phyloP scores from a whole-genome alignment of 345 rosid genomes.

The Physaria fendleri region DNA sequence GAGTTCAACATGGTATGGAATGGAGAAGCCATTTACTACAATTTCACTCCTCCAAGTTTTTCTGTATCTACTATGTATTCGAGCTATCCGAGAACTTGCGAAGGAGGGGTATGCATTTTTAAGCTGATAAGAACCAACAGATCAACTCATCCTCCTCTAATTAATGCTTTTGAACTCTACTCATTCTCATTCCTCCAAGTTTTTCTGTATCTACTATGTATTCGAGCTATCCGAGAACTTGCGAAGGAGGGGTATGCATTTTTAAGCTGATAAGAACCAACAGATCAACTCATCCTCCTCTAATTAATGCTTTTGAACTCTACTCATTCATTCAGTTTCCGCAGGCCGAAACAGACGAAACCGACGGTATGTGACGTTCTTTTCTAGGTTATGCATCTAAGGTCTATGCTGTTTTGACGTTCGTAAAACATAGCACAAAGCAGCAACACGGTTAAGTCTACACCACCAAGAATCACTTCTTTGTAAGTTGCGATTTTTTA shows the following conservation, averaged over 20 bases:
- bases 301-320: conserved; percentile 28
- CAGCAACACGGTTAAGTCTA: neutral
- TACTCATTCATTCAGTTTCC: conserved; percentile 13
- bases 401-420: no score
- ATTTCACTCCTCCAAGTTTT: neutral
- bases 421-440: no score
- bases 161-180: conserved; percentile 27
- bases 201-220: no score
- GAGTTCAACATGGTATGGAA: neutral
- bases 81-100: neutral
- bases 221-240: neutral
- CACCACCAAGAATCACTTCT: conserved; percentile 7
- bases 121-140: conserved; percentile 1
- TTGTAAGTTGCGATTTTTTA: conserved; percentile 19
- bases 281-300: conserved; percentile 28
- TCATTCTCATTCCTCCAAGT: no score
- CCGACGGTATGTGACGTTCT: conserved; percentile 34
- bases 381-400: no score
- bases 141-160: conserved; percentile 30
- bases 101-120: neutral
- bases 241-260: neutral
- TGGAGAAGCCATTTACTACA: neutral
- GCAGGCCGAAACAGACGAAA: conserved; percentile 19
- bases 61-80: neutral
- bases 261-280: neutral